phyloP scores from a whole-genome alignment of 1,284 basidiomycete species.

The Microbotryum scabiosae region DNA sequence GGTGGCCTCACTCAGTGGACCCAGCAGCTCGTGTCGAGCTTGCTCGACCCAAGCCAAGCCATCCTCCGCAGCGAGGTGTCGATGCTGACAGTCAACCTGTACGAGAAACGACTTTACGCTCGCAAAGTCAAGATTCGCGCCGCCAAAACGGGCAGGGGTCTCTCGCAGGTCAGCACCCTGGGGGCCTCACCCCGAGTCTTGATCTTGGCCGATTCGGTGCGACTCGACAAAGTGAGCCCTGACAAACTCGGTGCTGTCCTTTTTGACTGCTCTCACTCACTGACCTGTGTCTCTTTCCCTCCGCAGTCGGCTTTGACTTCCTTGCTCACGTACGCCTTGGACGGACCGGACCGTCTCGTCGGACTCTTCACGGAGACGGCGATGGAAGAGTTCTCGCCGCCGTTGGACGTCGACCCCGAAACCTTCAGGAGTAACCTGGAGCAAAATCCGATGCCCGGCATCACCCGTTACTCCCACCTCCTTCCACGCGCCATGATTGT shows the following conservation, averaged over 20 bases:
- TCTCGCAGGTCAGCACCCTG: conserved; percentile 4
- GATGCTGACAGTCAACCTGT: conserved; percentile 8
- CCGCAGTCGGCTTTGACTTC: conserved; percentile 14
- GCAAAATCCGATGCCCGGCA: conserved; percentile 16
- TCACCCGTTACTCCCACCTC: conserved; percentile 11
- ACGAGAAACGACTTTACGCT: conserved; percentile 2
- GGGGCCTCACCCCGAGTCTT: conserved; percentile 10
- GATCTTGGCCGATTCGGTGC: conserved; percentile 20
- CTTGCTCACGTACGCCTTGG: conserved; percentile 18
- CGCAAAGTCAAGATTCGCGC: conserved; percentile 1
- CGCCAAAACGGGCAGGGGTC: conserved; percentile 7
- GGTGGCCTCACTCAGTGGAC: conserved; percentile 6
- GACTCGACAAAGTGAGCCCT: conserved; percentile 17
- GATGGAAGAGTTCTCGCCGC: conserved; percentile 3
- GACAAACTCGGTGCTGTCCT: neutral
- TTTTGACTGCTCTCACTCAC: neutral
- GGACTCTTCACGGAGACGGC: conserved; percentile 15
- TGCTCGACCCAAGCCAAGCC: neutral
- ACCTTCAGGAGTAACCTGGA: conserved; percentile 11
- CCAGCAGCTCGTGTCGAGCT: neutral
- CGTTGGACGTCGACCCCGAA: neutral
- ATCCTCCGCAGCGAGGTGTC: no score
- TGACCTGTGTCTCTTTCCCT: neutral
- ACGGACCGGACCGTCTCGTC: conserved; percentile 11
- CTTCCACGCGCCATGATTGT: conserved; percentile 16